phyloP scores from a whole-genome alignment of 257 asterid species.

The Paraleonurus japonicus region DNA sequence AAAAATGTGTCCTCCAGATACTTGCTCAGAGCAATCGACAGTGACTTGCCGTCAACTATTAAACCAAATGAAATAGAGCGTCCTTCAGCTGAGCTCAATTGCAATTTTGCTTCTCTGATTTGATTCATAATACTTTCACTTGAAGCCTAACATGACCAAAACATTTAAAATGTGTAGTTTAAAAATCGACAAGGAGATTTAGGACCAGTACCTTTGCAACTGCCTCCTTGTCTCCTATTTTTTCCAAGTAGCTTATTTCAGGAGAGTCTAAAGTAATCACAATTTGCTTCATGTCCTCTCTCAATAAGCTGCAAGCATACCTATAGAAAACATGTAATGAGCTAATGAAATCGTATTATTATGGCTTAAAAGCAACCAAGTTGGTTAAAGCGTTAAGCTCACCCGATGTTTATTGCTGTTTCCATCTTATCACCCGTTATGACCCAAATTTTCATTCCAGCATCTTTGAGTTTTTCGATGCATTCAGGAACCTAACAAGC shows the following conservation, averaged over 20 bases:
- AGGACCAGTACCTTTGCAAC: slow-evolving; percentile 52
- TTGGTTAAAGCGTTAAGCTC: neutral
- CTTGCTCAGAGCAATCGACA: slow-evolving; percentile 60
- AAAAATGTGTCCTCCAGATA: slow-evolving; percentile 59
- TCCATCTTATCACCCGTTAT: slow-evolving; percentile 99
- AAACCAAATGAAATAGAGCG: slow-evolving; percentile 56
- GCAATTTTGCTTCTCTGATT: slow-evolving; percentile 52
- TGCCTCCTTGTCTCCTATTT: slow-evolving; percentile 68
- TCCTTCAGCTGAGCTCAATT: slow-evolving; percentile 48
- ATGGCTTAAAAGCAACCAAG: neutral
- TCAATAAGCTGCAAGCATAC: slow-evolving; percentile 87
- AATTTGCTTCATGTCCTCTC: slow-evolving; percentile 84
- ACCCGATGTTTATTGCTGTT: slow-evolving; percentile 98
- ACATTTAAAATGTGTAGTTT: slow-evolving; percentile 20
- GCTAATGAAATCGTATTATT: neutral
- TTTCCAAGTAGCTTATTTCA: slow-evolving; percentile 57
- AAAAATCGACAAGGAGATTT: neutral
- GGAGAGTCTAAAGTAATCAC: slow-evolving; percentile 72
- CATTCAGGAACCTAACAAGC: slow-evolving; percentile 86
- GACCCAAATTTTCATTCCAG: slow-evolving; percentile 96
- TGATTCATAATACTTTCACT: slow-evolving; percentile 58
- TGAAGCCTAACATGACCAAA: slow-evolving; percentile 54
- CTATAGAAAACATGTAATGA: slow-evolving; percentile 38
- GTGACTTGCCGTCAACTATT: slow-evolving; percentile 83
- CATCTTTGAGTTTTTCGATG: slow-evolving; percentile 74